These are phyloP conservation scores for Kodamaea fungicola DNA, from an alignment of 1,139 yeast species.

Conservation along the genomic window DNA sequence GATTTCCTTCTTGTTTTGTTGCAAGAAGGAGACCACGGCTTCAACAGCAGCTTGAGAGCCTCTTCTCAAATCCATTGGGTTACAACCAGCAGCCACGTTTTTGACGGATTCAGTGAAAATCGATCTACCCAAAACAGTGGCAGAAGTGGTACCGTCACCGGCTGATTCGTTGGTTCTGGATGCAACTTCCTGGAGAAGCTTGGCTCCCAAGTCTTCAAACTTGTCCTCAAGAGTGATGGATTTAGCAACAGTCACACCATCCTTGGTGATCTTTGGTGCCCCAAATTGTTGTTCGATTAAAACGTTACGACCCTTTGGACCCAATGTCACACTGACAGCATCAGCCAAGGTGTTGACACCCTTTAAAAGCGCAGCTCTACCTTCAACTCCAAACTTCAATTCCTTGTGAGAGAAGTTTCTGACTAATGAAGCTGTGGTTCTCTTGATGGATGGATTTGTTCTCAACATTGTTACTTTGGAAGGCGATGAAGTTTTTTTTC, in stretches of 20 bases:
- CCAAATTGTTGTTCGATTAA: conserved; percentile 97
- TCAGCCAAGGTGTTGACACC: conserved; percentile 97
- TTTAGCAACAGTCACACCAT: conserved; percentile 97
- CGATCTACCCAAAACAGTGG: conserved; percentile 95
- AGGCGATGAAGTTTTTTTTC: conserved; percentile 2
- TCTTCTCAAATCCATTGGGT: conserved; percentile 98
- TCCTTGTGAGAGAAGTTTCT: conserved; percentile 85
- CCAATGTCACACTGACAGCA: conserved; percentile 95
- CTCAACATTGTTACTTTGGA: conserved; percentile 46
- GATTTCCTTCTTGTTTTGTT: conserved; percentile 90
- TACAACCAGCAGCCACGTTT: conserved; percentile 99
- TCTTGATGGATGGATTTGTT: conserved; percentile 46
- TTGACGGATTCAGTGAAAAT: conserved; percentile 96
- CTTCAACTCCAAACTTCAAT: conserved; percentile 96
- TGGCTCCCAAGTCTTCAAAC: conserved; percentile 96
- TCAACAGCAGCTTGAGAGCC: conserved; percentile 99
- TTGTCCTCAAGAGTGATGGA: conserved; percentile 85
- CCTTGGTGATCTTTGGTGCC: conserved; percentile 97
- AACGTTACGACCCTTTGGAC: conserved; percentile 98
- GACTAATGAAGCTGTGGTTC: conserved; percentile 33
- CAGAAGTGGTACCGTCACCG: conserved; percentile 99
- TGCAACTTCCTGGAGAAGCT: conserved; percentile 95
- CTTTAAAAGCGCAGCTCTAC: conserved; percentile 91
- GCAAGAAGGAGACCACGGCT: conserved; percentile 87
- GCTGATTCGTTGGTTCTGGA: conserved; percentile 98